These are phyloP conservation scores for Dipodascopsis tothii DNA, from an alignment of 805 yeast genomes.

Conservation along the genomic window DNA sequence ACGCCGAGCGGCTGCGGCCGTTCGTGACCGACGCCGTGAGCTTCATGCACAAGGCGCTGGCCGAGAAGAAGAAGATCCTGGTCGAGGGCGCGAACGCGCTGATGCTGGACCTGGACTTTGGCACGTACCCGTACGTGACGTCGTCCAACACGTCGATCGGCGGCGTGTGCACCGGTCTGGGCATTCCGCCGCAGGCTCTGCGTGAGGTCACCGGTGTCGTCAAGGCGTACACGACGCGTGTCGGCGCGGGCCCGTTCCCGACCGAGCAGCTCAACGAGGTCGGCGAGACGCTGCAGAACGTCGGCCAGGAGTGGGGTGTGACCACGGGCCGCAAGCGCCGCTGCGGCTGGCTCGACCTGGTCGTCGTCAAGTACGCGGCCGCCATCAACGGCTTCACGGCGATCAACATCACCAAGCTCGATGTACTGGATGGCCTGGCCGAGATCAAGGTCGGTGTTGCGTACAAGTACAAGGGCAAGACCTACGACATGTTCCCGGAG, in stretches of 20 bases:
- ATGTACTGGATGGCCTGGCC: slow-evolving; percentile 82
- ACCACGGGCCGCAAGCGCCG: slow-evolving; percentile 98
- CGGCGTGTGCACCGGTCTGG: slow-evolving; percentile 95
- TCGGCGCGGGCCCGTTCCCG: slow-evolving; percentile 99
- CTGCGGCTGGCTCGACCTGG: slow-evolving; percentile 98
- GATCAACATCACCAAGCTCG: slow-evolving; percentile 88
- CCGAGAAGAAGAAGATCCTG: slow-evolving; percentile 71
- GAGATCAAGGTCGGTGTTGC: slow-evolving; percentile 83
- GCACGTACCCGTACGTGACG: slow-evolving; percentile 96
- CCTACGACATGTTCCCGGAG: slow-evolving; percentile 79
- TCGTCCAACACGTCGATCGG: slow-evolving; percentile 95
- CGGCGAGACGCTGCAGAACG: slow-evolving; percentile 80
- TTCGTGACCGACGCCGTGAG: slow-evolving; percentile 89
- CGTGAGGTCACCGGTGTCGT: slow-evolving; percentile 88
- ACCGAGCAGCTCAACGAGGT: slow-evolving; percentile 84
- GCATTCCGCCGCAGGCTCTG: slow-evolving; percentile 84
- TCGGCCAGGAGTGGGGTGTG: slow-evolving; percentile 95
- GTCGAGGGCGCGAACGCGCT: slow-evolving; percentile 98
- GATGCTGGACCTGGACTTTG: slow-evolving; percentile 95
- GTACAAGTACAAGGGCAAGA: slow-evolving; percentile 72
- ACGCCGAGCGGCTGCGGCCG: slow-evolving; percentile 70
- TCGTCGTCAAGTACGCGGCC: slow-evolving; percentile 84
- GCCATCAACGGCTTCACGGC: slow-evolving; percentile 91
- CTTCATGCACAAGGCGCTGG: slow-evolving; percentile 65
- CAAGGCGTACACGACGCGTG: slow-evolving; percentile 97